Evolutionary conservation across 2,329 filamentous ascomycete genomes (phyloP), one percentile per base, ranked within the genome.

Genomic region (Trichoderma asperellum): DNA sequence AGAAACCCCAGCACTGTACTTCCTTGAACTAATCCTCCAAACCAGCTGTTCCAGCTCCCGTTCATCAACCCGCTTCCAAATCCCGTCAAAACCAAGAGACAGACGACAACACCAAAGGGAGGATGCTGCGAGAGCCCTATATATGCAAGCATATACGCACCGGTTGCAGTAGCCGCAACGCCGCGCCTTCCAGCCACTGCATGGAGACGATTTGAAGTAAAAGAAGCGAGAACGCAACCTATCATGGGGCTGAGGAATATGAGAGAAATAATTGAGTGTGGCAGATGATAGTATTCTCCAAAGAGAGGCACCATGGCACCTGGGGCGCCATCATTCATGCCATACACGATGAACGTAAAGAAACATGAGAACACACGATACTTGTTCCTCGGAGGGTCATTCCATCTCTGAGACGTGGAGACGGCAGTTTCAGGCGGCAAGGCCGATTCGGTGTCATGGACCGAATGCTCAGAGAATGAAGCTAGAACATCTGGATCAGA

Each of bases 1-100:
- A 93, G 79, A 66, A 92, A 83, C 0, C 91, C 91, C 0, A 92
- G 81, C 2, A 93, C 77, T 75, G 93, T 88, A 72, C 93, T 93
- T 1, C 90, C 87, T 66, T 87, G 47, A 8, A 62, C 69, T 35
- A 70, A 29, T 71, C 88, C 89, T 0, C 91, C 91, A 14, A 85
- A 76, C 80, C 82, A 86, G 0, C 84, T 83, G 74, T 86, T 86
- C 84, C 85, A 88, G 1, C 80, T 85, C 10, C 82, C 84, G 69
- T 87, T 89, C 24, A 84, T 82, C 1, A 93, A 79, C 0, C 91
- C 91, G 74, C 91, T 93, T 0, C 90, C 91, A 67, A 92, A 88
- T 0, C 91, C 91, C 0, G 89, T 87, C 2, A 93, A 76, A 70
- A 88, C 85, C 75, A 90, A 91, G 10, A 88, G 83, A 11, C 92